phyloP scores from a whole-genome alignment of 176 grass and related monocot species.

The Cenchrus americanus region DNA sequence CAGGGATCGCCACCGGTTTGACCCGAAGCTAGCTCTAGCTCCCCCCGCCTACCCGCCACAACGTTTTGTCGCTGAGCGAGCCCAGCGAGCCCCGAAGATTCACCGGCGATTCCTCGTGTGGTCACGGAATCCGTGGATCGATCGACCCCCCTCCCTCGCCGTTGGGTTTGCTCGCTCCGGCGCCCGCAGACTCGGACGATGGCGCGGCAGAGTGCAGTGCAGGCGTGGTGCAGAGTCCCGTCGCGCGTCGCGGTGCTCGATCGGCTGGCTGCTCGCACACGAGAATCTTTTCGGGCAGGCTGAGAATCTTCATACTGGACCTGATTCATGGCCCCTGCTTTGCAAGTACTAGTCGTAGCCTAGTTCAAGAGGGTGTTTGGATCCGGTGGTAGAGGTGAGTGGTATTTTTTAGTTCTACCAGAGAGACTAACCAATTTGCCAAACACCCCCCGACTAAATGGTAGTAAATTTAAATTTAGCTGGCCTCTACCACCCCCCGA shows the following conservation, averaged over 20 bases:
- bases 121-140: background rate
- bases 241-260: background rate
- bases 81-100: slow-evolving; percentile 17
- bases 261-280: background rate
- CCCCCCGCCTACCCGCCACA: background rate
- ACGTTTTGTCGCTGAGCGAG: background rate
- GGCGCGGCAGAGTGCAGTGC: background rate
- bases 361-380: too few relatives aligned
- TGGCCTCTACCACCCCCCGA: too few relatives aligned
- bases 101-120: background rate
- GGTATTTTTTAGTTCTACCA: too few relatives aligned
- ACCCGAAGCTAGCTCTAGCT: background rate
- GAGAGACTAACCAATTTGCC: too few relatives aligned
- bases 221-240: background rate
- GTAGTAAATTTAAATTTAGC: too few relatives aligned
- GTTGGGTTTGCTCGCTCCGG: background rate
- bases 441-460: too few relatives aligned
- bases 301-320: background rate
- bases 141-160: background rate
- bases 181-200: slow-evolving; percentile 22
- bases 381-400: too few relatives aligned
- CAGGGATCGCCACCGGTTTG: background rate
- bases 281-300: background rate
- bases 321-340: background rate
- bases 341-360: background rate